These are phyloP conservation scores for Lactarius vividus DNA, from an alignment of 768 basidiomycete genomes.

Conservation along the genomic window DNA sequence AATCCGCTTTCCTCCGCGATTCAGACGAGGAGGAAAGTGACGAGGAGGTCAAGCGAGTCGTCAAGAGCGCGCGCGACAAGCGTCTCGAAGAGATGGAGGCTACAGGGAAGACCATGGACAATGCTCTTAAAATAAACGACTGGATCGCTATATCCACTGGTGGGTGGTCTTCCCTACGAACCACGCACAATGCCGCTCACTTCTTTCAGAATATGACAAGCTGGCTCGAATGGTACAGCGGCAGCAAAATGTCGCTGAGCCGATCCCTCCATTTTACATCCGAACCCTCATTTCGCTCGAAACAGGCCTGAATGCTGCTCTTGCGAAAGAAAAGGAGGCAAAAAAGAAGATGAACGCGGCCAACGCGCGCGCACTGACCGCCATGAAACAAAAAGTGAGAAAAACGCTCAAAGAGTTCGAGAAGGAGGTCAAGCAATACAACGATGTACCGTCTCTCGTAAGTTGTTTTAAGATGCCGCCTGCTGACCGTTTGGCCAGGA, in stretches of 20 bases:
- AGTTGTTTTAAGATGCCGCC: background rate
- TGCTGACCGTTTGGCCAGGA: slow-evolving; percentile 51
- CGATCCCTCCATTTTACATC: slow-evolving; percentile 83
- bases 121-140: slow-evolving; percentile 94
- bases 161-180: slow-evolving; percentile 37
- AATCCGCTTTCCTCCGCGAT: slow-evolving; percentile 43
- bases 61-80: slow-evolving; percentile 89
- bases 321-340: slow-evolving; percentile 85
- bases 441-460: slow-evolving; percentile 50
- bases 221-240: slow-evolving; percentile 85
- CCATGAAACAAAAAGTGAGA: slow-evolving; percentile 98
- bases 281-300: slow-evolving; percentile 76
- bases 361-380: slow-evolving; percentile 90
- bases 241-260: slow-evolving; percentile 81
- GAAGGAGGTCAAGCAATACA: slow-evolving; percentile 71
- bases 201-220: slow-evolving; percentile 86
- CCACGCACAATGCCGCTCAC: slow-evolving; percentile 19
- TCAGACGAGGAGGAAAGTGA: slow-evolving; percentile 56
- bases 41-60: slow-evolving; percentile 66
- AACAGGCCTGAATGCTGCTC: slow-evolving; percentile 62
- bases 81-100: slow-evolving; percentile 93
- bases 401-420: slow-evolving; percentile 91
- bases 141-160: slow-evolving; percentile 92
- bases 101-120: slow-evolving; percentile 87
- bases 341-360: slow-evolving; percentile 96